A percentile compares a stretch with the other conserved stretches of the same genome.
Conservation (phyloP, 2,329 filamentous ascomycete species). For the Epichloe elymi region DNA sequence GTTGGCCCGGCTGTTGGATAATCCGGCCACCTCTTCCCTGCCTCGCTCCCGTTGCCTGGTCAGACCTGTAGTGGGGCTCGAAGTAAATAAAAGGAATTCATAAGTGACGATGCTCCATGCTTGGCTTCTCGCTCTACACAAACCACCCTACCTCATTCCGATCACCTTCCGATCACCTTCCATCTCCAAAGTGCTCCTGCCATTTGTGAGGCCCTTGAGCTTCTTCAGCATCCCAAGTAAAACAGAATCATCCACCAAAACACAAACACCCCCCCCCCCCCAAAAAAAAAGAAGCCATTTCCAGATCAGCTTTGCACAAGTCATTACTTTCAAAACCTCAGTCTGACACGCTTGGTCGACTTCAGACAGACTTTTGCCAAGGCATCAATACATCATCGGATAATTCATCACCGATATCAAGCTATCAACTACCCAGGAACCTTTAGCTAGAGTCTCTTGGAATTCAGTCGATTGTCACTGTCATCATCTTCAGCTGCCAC, state of each 20-base stretch:
- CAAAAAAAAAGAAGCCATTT: not conserved
- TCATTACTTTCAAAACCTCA: conserved; percentile 21
- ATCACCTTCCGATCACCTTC: conserved; percentile 9
- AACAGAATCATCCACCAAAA: conserved; percentile 7
- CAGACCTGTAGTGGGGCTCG: conserved; percentile 20
- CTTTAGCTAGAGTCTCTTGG: conserved; percentile 48
- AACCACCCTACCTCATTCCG: conserved; percentile 8
- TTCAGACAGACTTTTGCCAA: conserved; percentile 27
- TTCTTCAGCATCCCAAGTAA: conserved; percentile 11
- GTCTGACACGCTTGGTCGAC: conserved; percentile 26
- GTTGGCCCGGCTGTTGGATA: conserved; percentile 5
- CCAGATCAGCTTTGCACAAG: conserved; percentile 26
- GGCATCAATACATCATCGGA: conserved; percentile 33
- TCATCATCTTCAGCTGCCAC: conserved; percentile 29
- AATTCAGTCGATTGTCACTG: conserved; percentile 35
- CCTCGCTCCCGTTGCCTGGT: conserved; percentile 20
- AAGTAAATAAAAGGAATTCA: conserved; percentile 34
- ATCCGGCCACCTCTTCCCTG: conserved; percentile 1
- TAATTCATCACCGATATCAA: conserved; percentile 25
- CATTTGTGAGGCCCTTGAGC: conserved; percentile 6
- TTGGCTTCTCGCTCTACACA: conserved; percentile 15
- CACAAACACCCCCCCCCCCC: not conserved
- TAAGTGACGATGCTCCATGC: conserved; percentile 9
- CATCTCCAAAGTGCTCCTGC: not conserved
- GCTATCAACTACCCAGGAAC: conserved; percentile 40